phyloP scores from a whole-genome alignment of 192 early-diverging fungal genomes.

The Coemansia sp. region DNA sequence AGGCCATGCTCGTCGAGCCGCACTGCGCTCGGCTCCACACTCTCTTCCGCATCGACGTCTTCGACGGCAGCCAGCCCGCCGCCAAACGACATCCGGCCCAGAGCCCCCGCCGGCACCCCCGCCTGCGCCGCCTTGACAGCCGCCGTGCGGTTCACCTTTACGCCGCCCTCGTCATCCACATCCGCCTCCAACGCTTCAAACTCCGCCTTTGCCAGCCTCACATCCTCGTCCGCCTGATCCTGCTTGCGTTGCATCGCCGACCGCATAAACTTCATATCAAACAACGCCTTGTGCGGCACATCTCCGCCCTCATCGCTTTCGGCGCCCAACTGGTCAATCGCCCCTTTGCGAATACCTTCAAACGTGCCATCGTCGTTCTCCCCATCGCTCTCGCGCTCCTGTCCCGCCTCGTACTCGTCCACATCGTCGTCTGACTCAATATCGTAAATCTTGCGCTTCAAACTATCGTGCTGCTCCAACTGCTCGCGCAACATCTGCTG shows the following conservation, averaged over 20 bases:
- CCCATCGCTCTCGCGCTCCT: conserved; percentile 26
- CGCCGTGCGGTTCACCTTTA: conserved; percentile 9
- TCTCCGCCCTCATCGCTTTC: conserved; percentile 28
- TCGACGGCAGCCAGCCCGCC: conserved; percentile 21
- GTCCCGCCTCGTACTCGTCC: conserved; percentile 47
- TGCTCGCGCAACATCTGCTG: conserved; percentile 86
- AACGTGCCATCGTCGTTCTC: conserved; percentile 22
- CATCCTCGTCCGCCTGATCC: conserved; percentile 49
- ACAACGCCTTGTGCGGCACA: conserved; percentile 72
- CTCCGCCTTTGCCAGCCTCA: conserved; percentile 36
- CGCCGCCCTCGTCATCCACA: conserved; percentile 31
- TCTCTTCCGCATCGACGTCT: not conserved
- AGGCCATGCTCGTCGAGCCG: conserved; percentile 56
- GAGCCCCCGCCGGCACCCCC: conserved; percentile 1
- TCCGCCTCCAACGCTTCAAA: conserved; percentile 39
- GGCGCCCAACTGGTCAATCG: conserved; percentile 9
- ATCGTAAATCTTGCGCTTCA: conserved; percentile 82
- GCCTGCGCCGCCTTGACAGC: not conserved
- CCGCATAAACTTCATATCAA: conserved; percentile 99
- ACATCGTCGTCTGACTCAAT: conserved; percentile 60
- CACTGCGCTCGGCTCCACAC: conserved; percentile 30
- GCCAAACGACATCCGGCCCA: conserved; percentile 52
- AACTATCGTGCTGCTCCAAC: conserved; percentile 69
- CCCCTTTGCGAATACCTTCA: conserved; percentile 8
- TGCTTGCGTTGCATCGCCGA: conserved; percentile 65